Base-by-base conservation (phyloP, 192 early-diverging fungal genomes). In the Dispira simplex region DNA sequence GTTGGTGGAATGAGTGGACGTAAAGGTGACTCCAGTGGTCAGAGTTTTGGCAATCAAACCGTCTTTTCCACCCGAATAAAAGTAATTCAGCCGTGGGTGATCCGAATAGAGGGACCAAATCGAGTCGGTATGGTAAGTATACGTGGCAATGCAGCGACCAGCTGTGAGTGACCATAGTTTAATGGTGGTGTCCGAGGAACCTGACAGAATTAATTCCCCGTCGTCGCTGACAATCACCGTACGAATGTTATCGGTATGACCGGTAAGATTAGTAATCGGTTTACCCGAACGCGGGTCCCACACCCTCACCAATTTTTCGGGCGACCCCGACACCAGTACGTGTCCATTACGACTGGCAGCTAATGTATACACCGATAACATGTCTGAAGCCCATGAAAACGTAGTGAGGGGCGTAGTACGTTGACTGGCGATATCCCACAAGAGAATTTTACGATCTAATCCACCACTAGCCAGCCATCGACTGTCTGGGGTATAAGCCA, bases 241-340 rank as follows among this genome's bases (percentile, higher is more conserved):
- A 47, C 96, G 87, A 26, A 99, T 89, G 66, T 92, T 91, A 69
- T 99, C 96, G n/a, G 90, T 92, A 64, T 99, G 96, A 8, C 96
- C 96, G 9, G 83, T 75, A 49, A 99, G 78, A 65, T 85, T 84
- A 14, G 84, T 83, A 46, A 90, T 79, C 64, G 82, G 76, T 63
- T 85, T 80, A 21, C 80, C 83, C 2, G 82, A 74, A 9, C 89
- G 71, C 62, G 90, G 83, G 71, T 99, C 96, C 91, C 91, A 99
- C 6, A 95, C 74, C 46, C 90, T 79, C 43, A 99, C 80, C 57
- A 89, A 73, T 73, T 91, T 97, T 58, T 99, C 96, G 0, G 96
- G 93, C 13, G 92, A 92, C 18, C 94, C 96, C 46, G 90, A 87
- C 11, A 85, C 92, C 16, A 99, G 70, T 46, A 95, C 66, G 11